These are phyloP conservation scores for Plasmodium reichenowi DNA, from an alignment of 169 alveolate genomes.

Conservation along the genomic window DNA sequence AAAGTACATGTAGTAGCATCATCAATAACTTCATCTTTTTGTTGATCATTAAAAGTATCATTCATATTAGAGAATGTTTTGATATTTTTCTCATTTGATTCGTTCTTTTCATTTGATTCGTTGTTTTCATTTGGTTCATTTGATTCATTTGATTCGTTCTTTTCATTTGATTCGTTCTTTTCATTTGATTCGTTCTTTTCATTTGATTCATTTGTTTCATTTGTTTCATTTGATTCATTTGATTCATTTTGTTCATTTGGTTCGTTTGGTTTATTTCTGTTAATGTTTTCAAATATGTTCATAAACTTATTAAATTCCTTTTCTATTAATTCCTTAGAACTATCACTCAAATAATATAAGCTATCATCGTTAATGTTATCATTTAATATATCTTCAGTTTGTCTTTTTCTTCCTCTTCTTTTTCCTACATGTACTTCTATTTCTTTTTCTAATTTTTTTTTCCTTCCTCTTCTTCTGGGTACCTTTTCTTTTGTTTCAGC, in stretches of 20 bases:
- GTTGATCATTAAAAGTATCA: neutral
- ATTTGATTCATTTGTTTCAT: neutral
- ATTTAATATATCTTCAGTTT: conserved; percentile 1
- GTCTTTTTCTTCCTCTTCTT: conserved; percentile 31
- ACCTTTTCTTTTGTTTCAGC: too few relatives aligned
- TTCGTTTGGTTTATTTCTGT: neutral
- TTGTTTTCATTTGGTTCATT: neutral
- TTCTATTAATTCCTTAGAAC: conserved; percentile 47
- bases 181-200: neutral
- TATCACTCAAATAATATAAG: conserved; percentile 47
- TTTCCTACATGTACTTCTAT: neutral
- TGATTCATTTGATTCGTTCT: neutral
- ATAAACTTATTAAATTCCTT: conserved; percentile 44
- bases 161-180: neutral
- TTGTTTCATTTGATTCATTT: neutral
- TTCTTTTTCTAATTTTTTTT: conserved; percentile 1
- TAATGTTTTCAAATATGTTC: conserved; percentile 24
- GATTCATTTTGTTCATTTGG: neutral
- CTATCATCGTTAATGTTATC: conserved; percentile 13
- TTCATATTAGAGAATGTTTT: too few relatives aligned
- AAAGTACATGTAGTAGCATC: neutral
- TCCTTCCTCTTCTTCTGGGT: neutral
- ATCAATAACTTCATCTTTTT: neutral
- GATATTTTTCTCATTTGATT: too few relatives aligned
- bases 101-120: neutral